These are phyloP conservation scores for Colletotrichum paranaense DNA, from an alignment of 2,329 filamentous ascomycete species.

Conservation along the genomic window DNA sequence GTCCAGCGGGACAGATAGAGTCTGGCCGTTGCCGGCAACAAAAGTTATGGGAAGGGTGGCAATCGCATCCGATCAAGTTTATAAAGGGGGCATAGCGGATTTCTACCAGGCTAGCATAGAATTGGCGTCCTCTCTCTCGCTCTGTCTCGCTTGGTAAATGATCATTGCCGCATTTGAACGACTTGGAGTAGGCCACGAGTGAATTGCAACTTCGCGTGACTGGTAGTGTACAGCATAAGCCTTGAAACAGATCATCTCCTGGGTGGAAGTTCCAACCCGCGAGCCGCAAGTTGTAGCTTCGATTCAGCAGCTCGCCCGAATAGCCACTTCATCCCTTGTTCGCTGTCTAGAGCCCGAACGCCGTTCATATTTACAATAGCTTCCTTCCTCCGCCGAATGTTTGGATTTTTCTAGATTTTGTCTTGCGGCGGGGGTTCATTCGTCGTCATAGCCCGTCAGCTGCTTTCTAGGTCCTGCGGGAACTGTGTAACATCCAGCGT, in stretches of 20 bases:
- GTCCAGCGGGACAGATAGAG: constrained; percentile 67
- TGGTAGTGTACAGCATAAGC: constrained; percentile 28
- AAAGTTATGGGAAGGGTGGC: background rate
- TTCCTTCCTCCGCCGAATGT: background rate
- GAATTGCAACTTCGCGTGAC: constrained; percentile 18
- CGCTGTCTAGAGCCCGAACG: constrained; percentile 36
- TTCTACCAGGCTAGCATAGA: constrained; percentile 25
- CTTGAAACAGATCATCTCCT: background rate
- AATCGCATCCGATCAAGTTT: constrained; percentile 15
- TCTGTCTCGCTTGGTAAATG: constrained; percentile 3
- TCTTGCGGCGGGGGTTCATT: constrained; percentile 40
- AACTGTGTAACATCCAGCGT: constrained; percentile 52
- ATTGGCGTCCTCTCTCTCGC: constrained; percentile 17
- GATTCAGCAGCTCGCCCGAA: constrained; percentile 2
- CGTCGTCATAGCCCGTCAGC: constrained; percentile 71
- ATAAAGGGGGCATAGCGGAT: constrained; percentile 36
- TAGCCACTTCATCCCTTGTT: constrained; percentile 6
- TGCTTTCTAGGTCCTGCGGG: constrained; percentile 69
- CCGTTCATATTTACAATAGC: constrained; percentile 39
- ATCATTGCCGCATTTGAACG: background rate
- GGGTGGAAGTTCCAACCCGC: background rate
- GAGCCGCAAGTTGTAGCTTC: background rate
- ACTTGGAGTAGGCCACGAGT: constrained; percentile 4
- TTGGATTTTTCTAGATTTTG: background rate
- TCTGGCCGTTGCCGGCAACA: constrained; percentile 39